Evolutionary conservation across 192 early-diverging fungal genomes (phyloP).

Genomic region (Coemansia asiatica): DNA sequence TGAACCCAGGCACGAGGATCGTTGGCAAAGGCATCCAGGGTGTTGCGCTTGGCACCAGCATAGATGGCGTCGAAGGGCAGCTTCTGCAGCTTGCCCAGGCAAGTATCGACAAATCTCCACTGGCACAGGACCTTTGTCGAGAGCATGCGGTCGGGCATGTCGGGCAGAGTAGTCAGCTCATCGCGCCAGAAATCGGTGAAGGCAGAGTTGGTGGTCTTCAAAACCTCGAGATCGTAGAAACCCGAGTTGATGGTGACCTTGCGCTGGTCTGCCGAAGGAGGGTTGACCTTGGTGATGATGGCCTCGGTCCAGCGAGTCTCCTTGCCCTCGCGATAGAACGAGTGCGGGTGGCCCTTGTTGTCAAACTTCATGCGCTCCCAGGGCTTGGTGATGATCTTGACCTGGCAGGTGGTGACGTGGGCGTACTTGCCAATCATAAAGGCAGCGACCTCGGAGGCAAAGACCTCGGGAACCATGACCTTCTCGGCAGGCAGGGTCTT

Average conservation of each 20-base stretch:
- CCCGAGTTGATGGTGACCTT: conserved; percentile 62
- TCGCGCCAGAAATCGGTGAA: conserved; percentile 74
- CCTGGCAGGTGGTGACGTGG: conserved; percentile 64
- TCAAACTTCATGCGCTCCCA: conserved; percentile 71
- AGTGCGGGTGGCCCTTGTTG: conserved; percentile 64
- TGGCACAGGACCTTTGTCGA: conserved; percentile 68
- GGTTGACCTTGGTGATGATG: conserved; percentile 42
- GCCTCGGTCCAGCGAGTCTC: conserved; percentile 66
- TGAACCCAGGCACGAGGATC: conserved; percentile 64
- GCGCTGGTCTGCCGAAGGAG: conserved; percentile 10
- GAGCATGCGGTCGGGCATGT: conserved; percentile 73
- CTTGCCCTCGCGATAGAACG: conserved; percentile 70
- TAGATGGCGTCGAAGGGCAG: conserved; percentile 58
- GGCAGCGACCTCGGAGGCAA: conserved; percentile 65
- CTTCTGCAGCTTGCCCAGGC: conserved; percentile 57
- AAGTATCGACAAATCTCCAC: conserved; percentile 9
- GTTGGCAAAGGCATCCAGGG: conserved; percentile 72
- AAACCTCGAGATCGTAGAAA: conserved; percentile 67
- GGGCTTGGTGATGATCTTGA: conserved; percentile 69
- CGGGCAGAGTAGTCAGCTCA: conserved; percentile 71
- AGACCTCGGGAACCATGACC: conserved; percentile 72
- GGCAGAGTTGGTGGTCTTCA: conserved; percentile 82
- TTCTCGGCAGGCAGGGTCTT: conserved; percentile 61
- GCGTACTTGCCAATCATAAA: conserved; percentile 73
- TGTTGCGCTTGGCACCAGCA: conserved; percentile 57